Percentiles rank a stretch among this genome's conserved stretches.
Evolutionary conservation across 805 yeast genomes (phyloP).

Genomic region (Kluyveromyces dobzhanskii): DNA sequence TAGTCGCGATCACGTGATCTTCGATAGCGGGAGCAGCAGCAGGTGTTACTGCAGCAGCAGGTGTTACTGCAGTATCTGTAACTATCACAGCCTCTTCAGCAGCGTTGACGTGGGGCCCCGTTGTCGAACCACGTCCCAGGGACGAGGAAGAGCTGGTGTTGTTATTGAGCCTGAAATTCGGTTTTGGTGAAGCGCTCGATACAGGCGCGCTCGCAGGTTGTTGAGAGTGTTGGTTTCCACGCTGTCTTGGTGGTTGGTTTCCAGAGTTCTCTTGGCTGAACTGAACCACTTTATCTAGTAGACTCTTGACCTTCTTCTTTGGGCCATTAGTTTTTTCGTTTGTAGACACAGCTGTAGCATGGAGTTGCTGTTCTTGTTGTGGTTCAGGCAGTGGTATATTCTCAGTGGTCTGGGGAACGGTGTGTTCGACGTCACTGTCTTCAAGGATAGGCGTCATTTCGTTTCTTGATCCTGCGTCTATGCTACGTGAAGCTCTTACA

Average conservation of each 20-base stretch:
- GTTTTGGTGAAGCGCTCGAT: no score
- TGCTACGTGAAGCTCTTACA: constrained; percentile 7
- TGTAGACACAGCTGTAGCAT: neutral
- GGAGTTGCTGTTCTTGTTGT: neutral
- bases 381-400: neutral
- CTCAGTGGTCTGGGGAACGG: constrained; percentile 1
- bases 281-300: constrained; percentile 25
- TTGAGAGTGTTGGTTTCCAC: neutral
- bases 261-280: constrained; percentile 30
- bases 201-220: no score
- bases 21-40: no score
- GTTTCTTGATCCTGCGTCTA: neutral
- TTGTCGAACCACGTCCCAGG: no score
- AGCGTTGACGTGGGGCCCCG: no score
- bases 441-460: constrained; percentile 4
- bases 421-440: neutral
- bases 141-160: no score
- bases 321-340: neutral
- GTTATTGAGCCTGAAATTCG: no score
- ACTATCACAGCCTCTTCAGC: no score
- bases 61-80: no score
- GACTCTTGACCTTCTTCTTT: constrained; percentile 17
- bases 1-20: no score
- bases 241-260: constrained; percentile 17
- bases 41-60: no score